phyloP scores from a whole-genome alignment of 2,329 filamentous ascomycete genomes.

The Colletotrichum paranaense region DNA sequence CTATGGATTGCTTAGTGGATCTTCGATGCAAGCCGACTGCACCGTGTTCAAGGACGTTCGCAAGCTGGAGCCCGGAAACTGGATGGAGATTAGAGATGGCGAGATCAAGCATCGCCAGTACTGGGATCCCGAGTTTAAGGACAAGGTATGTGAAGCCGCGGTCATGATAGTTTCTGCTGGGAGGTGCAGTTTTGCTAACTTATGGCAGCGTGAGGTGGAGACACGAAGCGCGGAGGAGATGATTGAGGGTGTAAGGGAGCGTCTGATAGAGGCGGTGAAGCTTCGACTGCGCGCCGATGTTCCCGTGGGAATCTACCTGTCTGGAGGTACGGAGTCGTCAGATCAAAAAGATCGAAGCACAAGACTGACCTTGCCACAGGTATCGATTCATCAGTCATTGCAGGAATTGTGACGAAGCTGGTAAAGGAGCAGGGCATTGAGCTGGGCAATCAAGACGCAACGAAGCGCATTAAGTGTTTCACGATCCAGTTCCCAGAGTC shows the following conservation, averaged over 20 bases:
- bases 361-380: conserved; percentile 59
- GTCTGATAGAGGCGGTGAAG: conserved; percentile 62
- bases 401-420: conserved; percentile 66
- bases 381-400: conserved; percentile 67
- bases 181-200: background rate
- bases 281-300: conserved; percentile 67
- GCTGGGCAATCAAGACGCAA: conserved; percentile 54
- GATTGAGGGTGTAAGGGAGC: conserved; percentile 59
- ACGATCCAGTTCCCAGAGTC: conserved; percentile 63
- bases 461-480: conserved; percentile 51
- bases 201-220: conserved; percentile 47
- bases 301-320: conserved; percentile 66
- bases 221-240: conserved; percentile 60
- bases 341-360: conserved; percentile 34
- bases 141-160: conserved; percentile 56
- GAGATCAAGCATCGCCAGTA: conserved; percentile 55
- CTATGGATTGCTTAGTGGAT: conserved; percentile 52
- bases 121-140: conserved; percentile 63
- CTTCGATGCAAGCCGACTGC: conserved; percentile 55
- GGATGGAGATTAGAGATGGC: conserved; percentile 51
- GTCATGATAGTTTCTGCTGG: background rate
- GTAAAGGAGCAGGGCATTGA: conserved; percentile 56
- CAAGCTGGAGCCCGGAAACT: conserved; percentile 57
- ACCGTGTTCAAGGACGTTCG: conserved; percentile 63
- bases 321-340: conserved; percentile 68